These are phyloP conservation scores for Chlorella sp. DNA, from an alignment of 139 green algal genomes.

Conservation along the genomic window DNA sequence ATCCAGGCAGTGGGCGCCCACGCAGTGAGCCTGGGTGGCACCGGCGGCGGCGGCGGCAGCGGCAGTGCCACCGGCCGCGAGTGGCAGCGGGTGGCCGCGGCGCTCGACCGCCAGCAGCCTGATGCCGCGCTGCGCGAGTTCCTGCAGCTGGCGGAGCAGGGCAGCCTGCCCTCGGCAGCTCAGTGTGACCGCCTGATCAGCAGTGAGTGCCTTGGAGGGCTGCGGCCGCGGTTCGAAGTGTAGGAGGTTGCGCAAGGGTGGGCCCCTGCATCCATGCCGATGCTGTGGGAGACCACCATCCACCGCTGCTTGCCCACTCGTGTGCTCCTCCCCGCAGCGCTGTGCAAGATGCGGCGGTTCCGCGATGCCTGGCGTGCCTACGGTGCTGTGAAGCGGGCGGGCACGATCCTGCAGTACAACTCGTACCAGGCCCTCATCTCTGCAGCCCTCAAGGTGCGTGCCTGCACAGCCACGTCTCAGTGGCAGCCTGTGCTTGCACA, in stretches of 20 bases:
- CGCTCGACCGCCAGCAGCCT: conserved; percentile 11
- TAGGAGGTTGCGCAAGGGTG: background rate
- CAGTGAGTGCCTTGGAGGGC: background rate
- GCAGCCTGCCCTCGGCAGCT: background rate
- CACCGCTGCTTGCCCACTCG: background rate
- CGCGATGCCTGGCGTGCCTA: conserved; percentile 34
- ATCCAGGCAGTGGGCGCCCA: background rate
- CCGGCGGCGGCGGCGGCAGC: conserved; percentile 5
- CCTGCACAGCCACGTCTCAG: too few relatives aligned
- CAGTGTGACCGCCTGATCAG: conserved; percentile 22
- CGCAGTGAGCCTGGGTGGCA: background rate
- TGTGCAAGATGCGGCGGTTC: conserved; percentile 20
- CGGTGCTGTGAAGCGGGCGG: background rate
- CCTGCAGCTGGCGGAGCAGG: background rate
- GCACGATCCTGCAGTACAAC: conserved; percentile 37
- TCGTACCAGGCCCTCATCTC: conserved; percentile 49
- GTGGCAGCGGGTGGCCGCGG: background rate
- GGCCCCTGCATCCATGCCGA: background rate
- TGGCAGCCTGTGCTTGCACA: too few relatives aligned
- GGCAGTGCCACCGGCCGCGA: background rate
- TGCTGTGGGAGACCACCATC: background rate
- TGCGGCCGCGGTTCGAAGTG: too few relatives aligned
- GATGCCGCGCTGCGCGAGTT: conserved; percentile 25
- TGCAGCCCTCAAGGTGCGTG: conserved; percentile 34
- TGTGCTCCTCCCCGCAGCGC: background rate